Evolutionary conservation across 2,329 filamentous ascomycete genomes (phyloP).

Genomic region (Colletotrichum magnum): DNA sequence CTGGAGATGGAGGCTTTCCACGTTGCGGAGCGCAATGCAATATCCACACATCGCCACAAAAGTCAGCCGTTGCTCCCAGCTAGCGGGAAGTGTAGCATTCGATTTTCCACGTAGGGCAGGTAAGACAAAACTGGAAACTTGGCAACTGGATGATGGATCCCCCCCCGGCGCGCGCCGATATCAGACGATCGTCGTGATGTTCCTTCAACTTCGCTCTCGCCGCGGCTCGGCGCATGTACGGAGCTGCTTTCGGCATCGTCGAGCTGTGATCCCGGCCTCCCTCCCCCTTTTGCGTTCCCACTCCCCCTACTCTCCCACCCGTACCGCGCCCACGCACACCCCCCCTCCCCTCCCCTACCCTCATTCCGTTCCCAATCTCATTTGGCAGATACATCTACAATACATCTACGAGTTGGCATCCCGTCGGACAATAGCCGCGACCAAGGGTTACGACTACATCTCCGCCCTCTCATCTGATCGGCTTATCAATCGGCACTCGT

Average conservation of each 20-base stretch:
- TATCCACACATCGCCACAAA: not conserved
- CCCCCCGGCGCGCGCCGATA: constrained; percentile 28
- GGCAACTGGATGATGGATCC: no score
- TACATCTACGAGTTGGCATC: constrained; percentile 17
- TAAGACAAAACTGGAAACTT: no score
- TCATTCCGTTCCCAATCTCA: no score
- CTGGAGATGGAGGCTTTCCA: not conserved
- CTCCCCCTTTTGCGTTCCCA: not conserved
- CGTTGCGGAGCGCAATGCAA: not conserved
- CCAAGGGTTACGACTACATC: constrained; percentile 4
- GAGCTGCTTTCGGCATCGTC: constrained; percentile 23
- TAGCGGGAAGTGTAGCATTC: no score
- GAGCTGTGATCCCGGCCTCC: constrained; percentile 12
- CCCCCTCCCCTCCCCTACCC: no score
- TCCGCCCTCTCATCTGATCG: constrained; percentile 15
- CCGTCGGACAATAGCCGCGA: constrained; percentile 15
- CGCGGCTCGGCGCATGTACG: constrained; percentile 26
- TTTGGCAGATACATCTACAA: not conserved
- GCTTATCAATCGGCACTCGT: constrained; percentile 24
- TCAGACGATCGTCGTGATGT: constrained; percentile 29
- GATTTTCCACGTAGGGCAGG: no score
- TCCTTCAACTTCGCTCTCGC: constrained; percentile 15
- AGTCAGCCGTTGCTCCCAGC: no score
- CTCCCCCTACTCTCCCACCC: not conserved
- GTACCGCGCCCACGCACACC: no score